Percentiles rank a stretch among this genome's conserved stretches.
Conservation (phyloP, 257 asterid species). For the Solanum dulcamara region DNA sequence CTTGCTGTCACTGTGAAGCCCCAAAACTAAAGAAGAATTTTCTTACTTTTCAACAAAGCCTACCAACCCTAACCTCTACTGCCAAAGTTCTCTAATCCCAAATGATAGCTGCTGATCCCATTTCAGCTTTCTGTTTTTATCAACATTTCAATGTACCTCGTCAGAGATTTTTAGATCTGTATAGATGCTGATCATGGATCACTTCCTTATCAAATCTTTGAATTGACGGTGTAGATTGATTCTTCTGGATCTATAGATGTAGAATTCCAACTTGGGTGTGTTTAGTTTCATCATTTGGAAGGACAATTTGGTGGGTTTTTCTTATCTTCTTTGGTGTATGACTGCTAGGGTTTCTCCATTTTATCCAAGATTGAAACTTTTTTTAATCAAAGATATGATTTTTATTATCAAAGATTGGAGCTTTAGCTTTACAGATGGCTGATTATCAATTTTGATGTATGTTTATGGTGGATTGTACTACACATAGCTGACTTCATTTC, state of each 20-base stretch:
- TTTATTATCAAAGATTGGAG: neutral
- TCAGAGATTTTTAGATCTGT: neutral
- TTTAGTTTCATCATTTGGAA: neutral
- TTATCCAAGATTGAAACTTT: neutral
- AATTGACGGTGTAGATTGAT: neutral
- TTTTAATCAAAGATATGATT: conserved; percentile 2
- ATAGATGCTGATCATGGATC: neutral
- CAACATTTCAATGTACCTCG: neutral
- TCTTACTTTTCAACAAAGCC: neutral
- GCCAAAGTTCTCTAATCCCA: neutral
- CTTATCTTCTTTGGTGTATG: neutral
- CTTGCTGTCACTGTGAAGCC: neutral
- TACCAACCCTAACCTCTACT: conserved; percentile 11
- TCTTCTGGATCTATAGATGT: neutral
- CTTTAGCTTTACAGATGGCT: neutral
- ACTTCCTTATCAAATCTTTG: neutral
- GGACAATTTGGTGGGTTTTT: neutral
- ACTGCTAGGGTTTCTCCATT: neutral
- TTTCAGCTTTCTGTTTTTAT: neutral
- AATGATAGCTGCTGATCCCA: neutral
- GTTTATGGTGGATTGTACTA: too few species aligned
- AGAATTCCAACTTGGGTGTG: neutral
- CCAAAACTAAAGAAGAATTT: neutral
- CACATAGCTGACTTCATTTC: neutral
- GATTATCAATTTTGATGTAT: too few species aligned